These are phyloP conservation scores for Globisporangium alternatum DNA, from an alignment of 352 stramenopile genomes.

Conservation along the genomic window DNA sequence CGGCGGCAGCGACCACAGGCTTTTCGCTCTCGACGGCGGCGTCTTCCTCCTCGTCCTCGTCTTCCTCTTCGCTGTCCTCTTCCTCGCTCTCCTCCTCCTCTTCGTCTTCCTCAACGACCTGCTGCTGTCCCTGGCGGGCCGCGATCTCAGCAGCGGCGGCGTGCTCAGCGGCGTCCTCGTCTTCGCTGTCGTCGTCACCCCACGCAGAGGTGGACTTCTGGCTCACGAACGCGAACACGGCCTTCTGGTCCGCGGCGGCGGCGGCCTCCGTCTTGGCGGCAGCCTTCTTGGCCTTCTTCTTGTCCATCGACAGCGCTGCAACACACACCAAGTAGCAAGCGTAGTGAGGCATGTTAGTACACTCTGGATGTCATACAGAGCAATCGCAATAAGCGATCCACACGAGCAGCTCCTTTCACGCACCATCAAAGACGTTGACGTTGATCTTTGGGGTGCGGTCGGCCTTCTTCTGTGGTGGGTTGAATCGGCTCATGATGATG, in stretches of 20 bases:
- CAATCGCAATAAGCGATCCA: not conserved
- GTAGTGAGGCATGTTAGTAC: not conserved
- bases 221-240: conserved; percentile 71
- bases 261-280: conserved; percentile 27
- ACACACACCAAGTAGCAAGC: not conserved
- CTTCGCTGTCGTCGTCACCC: conserved; percentile 73
- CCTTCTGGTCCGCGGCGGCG: conserved; percentile 34
- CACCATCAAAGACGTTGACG: conserved; percentile 21
- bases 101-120: conserved; percentile 33
- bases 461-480: conserved; percentile 12
- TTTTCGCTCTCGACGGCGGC: conserved; percentile 18
- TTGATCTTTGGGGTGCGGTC: conserved; percentile 22
- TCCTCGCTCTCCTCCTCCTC: conserved; percentile 42
- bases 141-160: conserved; percentile 21
- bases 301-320: conserved; percentile 16
- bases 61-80: conserved; percentile 36
- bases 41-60: conserved; percentile 41
- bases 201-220: conserved; percentile 63
- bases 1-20: not conserved
- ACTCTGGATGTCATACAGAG: not conserved
- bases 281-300: conserved; percentile 73
- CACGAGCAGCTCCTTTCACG: not conserved
- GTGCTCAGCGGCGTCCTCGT: conserved; percentile 41
- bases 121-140: conserved; percentile 30
- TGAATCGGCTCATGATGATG: conserved; percentile 18